These are phyloP conservation scores for Coniella vitis DNA, from an alignment of 2,329 filamentous ascomycete genomes.

Conservation along the genomic window DNA sequence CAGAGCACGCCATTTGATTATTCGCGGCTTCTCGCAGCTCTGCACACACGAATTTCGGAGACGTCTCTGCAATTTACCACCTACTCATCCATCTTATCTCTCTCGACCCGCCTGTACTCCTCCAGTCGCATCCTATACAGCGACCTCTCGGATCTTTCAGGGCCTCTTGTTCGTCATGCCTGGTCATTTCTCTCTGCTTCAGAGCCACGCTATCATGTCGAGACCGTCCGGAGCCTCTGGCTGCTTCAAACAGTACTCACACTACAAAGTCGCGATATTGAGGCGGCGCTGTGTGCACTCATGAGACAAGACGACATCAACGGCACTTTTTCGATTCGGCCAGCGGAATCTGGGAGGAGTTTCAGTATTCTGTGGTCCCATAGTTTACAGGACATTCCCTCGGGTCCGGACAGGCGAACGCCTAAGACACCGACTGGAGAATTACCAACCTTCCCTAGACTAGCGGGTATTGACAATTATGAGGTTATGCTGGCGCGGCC, in stretches of 20 bases:
- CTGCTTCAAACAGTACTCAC: conserved; percentile 70
- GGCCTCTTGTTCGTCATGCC: conserved; percentile 61
- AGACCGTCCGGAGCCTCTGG: conserved; percentile 82
- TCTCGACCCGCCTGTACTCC: conserved; percentile 50
- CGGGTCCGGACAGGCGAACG: conserved; percentile 39
- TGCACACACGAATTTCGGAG: conserved; percentile 40
- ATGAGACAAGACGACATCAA: conserved; percentile 51
- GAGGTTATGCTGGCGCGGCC: conserved; percentile 74
- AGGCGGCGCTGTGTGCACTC: conserved; percentile 66
- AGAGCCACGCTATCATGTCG: conserved; percentile 88
- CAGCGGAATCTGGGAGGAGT: conserved; percentile 57
- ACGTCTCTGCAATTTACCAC: conserved; percentile 41
- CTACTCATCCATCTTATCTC: conserved; percentile 52
- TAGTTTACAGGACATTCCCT: conserved; percentile 54
- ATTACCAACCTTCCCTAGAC: conserved; percentile 31
- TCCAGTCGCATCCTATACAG: conserved; percentile 42
- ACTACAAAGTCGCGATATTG: conserved; percentile 63
- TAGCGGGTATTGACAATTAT: conserved; percentile 54
- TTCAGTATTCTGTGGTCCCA: conserved; percentile 82
- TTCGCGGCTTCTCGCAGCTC: conserved; percentile 41
- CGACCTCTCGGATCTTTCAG: conserved; percentile 57
- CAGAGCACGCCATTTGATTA: conserved; percentile 38
- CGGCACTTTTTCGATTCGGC: conserved; percentile 39
- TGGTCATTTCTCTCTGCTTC: conserved; percentile 79
- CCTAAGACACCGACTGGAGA: conserved; percentile 37